These are phyloP conservation scores for Heterobasidion irregulare DNA, from an alignment of 1,284 basidiomycete species.

Conservation along the genomic window DNA sequence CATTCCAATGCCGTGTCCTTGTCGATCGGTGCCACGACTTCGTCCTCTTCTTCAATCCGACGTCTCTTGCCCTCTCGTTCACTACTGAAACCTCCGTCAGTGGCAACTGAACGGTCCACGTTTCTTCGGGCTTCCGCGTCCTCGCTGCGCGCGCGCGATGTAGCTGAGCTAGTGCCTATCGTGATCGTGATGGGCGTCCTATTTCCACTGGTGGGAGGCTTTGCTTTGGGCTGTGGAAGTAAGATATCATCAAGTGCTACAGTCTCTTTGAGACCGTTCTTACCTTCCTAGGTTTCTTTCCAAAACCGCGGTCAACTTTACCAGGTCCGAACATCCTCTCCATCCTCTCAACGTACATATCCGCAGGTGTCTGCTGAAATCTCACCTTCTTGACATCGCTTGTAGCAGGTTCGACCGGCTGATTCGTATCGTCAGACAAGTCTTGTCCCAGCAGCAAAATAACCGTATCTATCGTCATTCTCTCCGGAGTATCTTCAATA, in stretches of 20 bases:
- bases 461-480: neutral
- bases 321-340: constrained; percentile 12
- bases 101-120: neutral
- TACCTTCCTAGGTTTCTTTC: constrained; percentile 8
- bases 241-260: neutral
- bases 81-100: neutral
- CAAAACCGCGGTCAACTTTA: constrained; percentile 5
- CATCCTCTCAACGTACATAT: constrained; percentile 6
- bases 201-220: neutral
- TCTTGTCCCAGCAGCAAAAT: neutral
- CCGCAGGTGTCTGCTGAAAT: neutral
- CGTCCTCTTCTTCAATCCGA: neutral
- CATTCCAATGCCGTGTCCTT: constrained; percentile 3
- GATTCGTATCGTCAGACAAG: neutral
- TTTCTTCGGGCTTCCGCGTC: neutral
- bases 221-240: neutral
- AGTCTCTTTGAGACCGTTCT: neutral
- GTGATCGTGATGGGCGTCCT: neutral
- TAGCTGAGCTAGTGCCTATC: neutral
- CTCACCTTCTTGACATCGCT: neutral
- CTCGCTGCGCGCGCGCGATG: neutral
- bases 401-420: neutral
- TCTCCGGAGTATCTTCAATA: neutral
- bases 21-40: neutral
- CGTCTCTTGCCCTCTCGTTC: too few species aligned